Base-by-base conservation (phyloP, 2,329 filamentous ascomycete species). In the Simplicillium aogashimaense region DNA sequence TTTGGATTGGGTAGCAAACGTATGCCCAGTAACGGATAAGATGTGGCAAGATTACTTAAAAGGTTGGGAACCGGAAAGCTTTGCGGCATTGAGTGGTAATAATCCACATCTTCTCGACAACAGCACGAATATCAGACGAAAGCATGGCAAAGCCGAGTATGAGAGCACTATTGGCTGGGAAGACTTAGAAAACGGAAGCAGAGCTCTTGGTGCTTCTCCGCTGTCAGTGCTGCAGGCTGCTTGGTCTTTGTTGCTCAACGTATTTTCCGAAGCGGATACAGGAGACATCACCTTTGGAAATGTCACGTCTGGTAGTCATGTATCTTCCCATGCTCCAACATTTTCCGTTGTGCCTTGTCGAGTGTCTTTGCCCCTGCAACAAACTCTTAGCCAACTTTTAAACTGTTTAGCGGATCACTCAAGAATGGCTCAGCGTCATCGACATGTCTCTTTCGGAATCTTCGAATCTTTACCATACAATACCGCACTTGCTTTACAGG, bases 191-290 rank as follows among this genome's bases (percentile, higher is more conserved):
- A 39, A 37, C 13, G 41, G 39, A 32, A 48, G 49, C 32, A 52
- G 46, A 16, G 39, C 25, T 4, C 40, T 60, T 25, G 20, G 20
- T 25, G 49, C 50, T 1, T 57, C 58, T 2, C 58, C 59, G 3
- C 45, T 60, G 20, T 52, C 58, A 1, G 49, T 60, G 4, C 47
- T 62, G 8, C 60, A 63, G 36, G 58, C 59, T 12, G 53, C 59
- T 15, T 63, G 59, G 59, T 51, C 51, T 3, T 49, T 55, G 7
- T 45, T 63, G n/a, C 40, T 63, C 1, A 39, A 53, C 4, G 40
- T 51, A 17, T 60, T 60, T 40, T 55, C 53, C 13, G 57, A 56
- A 18, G 51, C 53, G 9, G 50, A 54, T 14, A 56, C 58, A 7
- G 52, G 51, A 12, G 59, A 62, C 29, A 45, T 62, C 2, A 49